Evolutionary conservation across 805 yeast genomes (phyloP).

Genomic region (Saccharomycopsis sp.): DNA sequence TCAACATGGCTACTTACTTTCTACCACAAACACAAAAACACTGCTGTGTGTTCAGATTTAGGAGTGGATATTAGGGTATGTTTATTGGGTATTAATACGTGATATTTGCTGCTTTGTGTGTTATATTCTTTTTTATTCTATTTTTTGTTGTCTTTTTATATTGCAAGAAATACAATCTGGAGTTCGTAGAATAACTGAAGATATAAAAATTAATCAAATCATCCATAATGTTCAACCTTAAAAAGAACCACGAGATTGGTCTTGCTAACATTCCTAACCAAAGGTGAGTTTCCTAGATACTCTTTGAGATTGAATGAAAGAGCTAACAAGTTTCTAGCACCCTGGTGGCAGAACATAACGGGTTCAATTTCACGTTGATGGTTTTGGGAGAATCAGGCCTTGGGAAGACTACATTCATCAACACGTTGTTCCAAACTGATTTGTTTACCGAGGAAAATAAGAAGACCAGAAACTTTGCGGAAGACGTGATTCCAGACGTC

Average conservation of each 20-base stretch:
- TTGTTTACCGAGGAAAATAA: conserved; percentile 45
- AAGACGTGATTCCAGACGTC: conserved; percentile 29
- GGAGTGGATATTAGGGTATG: no score
- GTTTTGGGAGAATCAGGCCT: conserved; percentile 83
- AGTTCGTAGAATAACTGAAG: no score
- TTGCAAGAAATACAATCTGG: no score
- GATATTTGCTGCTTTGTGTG: not conserved
- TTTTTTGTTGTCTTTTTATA: no score
- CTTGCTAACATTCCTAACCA: not conserved
- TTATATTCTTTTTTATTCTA: not conserved
- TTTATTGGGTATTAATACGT: not conserved
- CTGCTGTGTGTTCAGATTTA: no score
- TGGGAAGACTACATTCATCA: conserved; percentile 76
- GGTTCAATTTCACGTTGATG: conserved; percentile 74
- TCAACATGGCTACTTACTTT: not conserved
- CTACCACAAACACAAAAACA: not conserved
- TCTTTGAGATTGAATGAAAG: not conserved
- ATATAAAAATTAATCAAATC: not conserved
- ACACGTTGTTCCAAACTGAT: conserved; percentile 36
- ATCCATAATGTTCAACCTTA: not conserved
- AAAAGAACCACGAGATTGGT: not conserved
- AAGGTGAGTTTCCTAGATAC: not conserved
- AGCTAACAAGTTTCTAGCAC: not conserved
- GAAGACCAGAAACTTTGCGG: conserved; percentile 33
- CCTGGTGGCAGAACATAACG: conserved; percentile 37